Percentiles rank a stretch among this genome's conserved stretches.
These are phyloP conservation scores for Leishmania amazonensis DNA, from an alignment of 208 protist species.

Conservation along the genomic window DNA sequence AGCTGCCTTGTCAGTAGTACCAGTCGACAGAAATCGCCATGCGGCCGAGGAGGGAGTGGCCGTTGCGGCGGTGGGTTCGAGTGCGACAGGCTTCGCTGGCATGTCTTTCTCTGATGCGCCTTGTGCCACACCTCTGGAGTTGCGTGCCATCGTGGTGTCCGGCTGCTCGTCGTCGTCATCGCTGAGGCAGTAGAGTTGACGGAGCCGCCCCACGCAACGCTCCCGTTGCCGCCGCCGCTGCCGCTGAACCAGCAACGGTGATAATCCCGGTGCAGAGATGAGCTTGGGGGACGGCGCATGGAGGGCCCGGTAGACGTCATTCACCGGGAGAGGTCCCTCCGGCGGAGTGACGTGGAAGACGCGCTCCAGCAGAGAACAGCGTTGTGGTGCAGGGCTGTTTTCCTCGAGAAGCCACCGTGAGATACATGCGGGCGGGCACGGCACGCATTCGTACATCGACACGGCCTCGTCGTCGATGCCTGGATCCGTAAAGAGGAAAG, in stretches of 20 bases:
- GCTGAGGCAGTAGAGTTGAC: constrained; percentile 36
- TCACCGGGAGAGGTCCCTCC: constrained; percentile 32
- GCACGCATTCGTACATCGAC: constrained; percentile 62
- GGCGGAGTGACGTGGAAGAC: constrained; percentile 25
- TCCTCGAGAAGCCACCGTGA: constrained; percentile 14
- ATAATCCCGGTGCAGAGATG: background rate
- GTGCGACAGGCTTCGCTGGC: background rate
- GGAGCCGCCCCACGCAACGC: constrained; percentile 22
- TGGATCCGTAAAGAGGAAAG: constrained; percentile 60
- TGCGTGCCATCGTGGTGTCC: background rate
- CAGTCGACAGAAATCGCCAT: background rate
- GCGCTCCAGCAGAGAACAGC: constrained; percentile 43
- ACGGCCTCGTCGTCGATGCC: constrained; percentile 76
- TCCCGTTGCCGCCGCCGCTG: constrained; percentile 9
- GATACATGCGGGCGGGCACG: constrained; percentile 48
- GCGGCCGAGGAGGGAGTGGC: background rate
- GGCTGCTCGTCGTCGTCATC: constrained; percentile 22
- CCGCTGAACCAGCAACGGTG: background rate
- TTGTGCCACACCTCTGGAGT: background rate
- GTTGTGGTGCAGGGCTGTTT: background rate
- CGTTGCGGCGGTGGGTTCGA: background rate
- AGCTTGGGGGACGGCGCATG: background rate
- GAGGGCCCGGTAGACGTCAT: constrained; percentile 29
- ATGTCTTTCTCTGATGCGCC: background rate
- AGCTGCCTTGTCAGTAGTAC: background rate